These are phyloP conservation scores for Coccomyxa sp. DNA, from an alignment of 139 green algal genomes.

Conservation along the genomic window DNA sequence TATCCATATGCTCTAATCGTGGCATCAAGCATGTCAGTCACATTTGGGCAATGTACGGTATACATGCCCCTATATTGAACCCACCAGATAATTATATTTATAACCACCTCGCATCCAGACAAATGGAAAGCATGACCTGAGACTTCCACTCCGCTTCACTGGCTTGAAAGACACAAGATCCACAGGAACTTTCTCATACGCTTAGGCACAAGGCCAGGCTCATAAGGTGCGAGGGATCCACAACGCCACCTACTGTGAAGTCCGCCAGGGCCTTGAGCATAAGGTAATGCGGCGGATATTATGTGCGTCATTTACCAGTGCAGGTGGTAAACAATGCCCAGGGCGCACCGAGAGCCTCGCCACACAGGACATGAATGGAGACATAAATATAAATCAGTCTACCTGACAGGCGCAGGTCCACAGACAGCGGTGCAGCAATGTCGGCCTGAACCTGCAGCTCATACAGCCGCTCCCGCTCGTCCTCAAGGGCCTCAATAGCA, in stretches of 20 bases:
- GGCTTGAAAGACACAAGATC: too few species aligned
- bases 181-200: too few species aligned
- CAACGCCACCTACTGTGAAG: too few species aligned
- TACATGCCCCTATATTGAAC: neutral
- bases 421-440: slow-evolving; percentile 40
- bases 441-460: slow-evolving; percentile 46
- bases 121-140: neutral
- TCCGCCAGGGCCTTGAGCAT: neutral
- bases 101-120: too few species aligned
- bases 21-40: slow-evolving; percentile 7
- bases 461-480: slow-evolving; percentile 35
- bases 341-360: neutral
- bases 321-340: neutral
- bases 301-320: neutral
- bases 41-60: slow-evolving; percentile 21
- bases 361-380: neutral
- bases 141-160: too few species aligned
- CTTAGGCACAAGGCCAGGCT: too few species aligned
- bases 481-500: slow-evolving; percentile 55
- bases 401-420: slow-evolving; percentile 62
- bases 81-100: too few species aligned
- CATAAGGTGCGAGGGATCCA: too few species aligned
- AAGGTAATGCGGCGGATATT: neutral
- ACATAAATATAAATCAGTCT: neutral
- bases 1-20: too few species aligned